Base-by-base conservation (phyloP, 2,329 filamentous ascomycete species). In the Aureobasidium uvarum region DNA sequence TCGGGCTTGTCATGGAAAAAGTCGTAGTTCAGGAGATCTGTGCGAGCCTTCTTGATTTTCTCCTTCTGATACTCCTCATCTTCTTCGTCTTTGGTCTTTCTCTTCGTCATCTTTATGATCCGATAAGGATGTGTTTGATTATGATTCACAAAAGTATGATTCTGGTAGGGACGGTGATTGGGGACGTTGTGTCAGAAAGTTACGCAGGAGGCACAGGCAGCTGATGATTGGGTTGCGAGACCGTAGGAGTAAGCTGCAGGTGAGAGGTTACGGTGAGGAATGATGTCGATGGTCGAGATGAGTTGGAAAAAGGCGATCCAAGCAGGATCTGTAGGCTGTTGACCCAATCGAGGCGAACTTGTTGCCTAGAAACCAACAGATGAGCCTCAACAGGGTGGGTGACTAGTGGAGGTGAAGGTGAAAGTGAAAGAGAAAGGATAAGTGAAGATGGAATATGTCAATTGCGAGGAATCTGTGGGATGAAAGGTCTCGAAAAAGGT, bases 1-100 rank as follows among this genome's bases (percentile, higher is more conserved):
- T 54, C 48, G 11, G 60, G 48, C 18, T 52, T 54, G 28, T 63
- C 50, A 18, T 52, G 60, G 28, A 63, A 54, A 13, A 63, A 63
- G 13, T 63, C 50, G 18, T 63, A 33, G 16, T 16, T 11, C 2
- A 23, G 2, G 11, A 20, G 20, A 7, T 18, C 11, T 7, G 16
- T 41, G 4, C 39, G 18, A 14, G n/a, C 3, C 28, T 45, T 54
- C 16, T 63, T 54, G 25, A 38, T 25, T 0, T 45, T 11, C 16
- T 46, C 18, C 38, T 63, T 52, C 1, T 62, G 38, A 7, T 46
- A 28, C 8, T 46, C 7, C 25, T 63, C 38, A n/a, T 50, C 60
- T 16, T 63, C 60, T 25, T 45, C 25, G 3, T 5, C 31, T n/a
- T 23, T 16, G n/a, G 13, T 7, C n/a, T 23, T 48, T 38, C 39